Percentiles rank a stretch among this genome's conserved stretches.
These are phyloP conservation scores for Rubroboletus pulcherrimus DNA, from an alignment of 768 basidiomycete genomes.

Conservation along the genomic window DNA sequence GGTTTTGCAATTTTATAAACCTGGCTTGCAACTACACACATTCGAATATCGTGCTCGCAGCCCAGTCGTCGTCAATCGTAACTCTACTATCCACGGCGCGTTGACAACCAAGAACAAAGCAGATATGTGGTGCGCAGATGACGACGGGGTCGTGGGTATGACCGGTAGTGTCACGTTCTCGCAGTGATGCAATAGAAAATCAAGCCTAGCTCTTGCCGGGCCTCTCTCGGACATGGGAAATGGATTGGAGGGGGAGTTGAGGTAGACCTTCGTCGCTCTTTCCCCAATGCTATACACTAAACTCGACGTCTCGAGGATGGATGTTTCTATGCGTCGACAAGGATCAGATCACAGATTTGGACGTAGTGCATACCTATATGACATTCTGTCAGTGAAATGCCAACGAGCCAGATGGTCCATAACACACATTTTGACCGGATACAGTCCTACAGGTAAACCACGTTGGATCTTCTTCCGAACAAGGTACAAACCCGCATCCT, in stretches of 20 bases:
- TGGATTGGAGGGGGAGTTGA: too few species aligned
- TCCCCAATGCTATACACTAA: background rate
- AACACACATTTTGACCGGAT: constrained; percentile 80
- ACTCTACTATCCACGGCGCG: constrained; percentile 45
- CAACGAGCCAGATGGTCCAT: background rate
- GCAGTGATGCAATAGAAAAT: background rate
- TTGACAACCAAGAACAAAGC: constrained; percentile 36
- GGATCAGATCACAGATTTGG: constrained; percentile 3
- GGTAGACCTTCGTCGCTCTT: background rate
- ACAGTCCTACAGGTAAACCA: constrained; percentile 80
- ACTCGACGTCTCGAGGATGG: background rate
- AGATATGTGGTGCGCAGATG: constrained; percentile 58
- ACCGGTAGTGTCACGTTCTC: constrained; percentile 44
- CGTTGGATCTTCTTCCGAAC: constrained; percentile 73
- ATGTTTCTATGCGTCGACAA: background rate
- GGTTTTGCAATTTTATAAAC: constrained; percentile 46
- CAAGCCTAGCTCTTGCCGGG: background rate
- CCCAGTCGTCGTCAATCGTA: constrained; percentile 52
- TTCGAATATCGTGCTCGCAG: constrained; percentile 74
- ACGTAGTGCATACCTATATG: constrained; percentile 26
- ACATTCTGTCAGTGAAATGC: constrained; percentile 7
- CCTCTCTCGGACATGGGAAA: background rate
- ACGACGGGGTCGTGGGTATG: constrained; percentile 65
- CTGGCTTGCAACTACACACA: constrained; percentile 40
- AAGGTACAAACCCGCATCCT: constrained; percentile 66